phyloP scores from a whole-genome alignment of 495 filamentous ascomycete species.

The Aspergillus affinis region DNA sequence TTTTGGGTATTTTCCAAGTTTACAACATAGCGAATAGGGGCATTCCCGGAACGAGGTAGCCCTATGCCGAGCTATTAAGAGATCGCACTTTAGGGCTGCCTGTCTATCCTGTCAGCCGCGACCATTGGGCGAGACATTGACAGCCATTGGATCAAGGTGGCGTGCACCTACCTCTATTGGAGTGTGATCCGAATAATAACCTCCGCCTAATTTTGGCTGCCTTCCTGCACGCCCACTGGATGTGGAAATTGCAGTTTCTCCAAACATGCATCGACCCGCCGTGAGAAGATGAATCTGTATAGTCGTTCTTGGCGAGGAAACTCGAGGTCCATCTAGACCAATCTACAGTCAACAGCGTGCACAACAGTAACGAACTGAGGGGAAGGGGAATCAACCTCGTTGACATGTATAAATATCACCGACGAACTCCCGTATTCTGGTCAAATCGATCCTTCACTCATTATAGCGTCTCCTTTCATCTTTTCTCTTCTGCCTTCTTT shows the following conservation, averaged over 20 bases:
- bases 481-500: slow-evolving; percentile 3
- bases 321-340: neutral
- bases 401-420: slow-evolving; percentile 2
- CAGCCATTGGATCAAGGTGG: neutral
- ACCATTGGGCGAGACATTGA: neutral
- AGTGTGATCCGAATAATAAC: neutral
- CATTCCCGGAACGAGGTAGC: neutral
- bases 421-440: neutral
- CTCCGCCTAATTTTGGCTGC: neutral
- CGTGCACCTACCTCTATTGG: neutral
- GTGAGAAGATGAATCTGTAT: neutral
- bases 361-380: neutral
- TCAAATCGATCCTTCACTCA: slow-evolving; percentile 6
- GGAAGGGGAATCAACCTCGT: neutral
- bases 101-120: neutral
- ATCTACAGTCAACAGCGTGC: neutral
- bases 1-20: too few relatives aligned
- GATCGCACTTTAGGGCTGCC: neutral
- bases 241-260: neutral
- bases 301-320: neutral
- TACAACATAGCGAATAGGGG: too few relatives aligned
- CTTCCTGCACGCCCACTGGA: neutral
- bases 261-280: neutral
- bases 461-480: slow-evolving; percentile 7
- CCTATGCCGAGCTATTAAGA: neutral